Base-by-base conservation (phyloP, 305 asterid species). In the Ilex paraguariensis region DNA sequence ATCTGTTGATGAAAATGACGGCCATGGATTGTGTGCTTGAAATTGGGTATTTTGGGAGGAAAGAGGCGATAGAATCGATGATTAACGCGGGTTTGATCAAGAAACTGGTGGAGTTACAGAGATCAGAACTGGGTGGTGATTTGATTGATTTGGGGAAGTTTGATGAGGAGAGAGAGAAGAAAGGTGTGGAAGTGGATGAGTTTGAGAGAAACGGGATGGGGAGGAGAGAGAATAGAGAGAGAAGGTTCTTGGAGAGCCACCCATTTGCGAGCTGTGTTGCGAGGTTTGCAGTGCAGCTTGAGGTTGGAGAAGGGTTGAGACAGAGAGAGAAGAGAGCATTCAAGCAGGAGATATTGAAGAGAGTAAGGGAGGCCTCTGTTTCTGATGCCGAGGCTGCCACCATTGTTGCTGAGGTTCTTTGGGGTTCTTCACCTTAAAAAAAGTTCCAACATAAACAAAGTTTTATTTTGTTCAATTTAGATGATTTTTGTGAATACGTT, bases 221-320 rank as follows among this genome's bases (percentile, higher is more conserved):
- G 6, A 36, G 9, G 6, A 8, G 42, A 4, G 42, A 8, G 42
- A 21, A 21, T 21, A 36, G 42, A 36, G 42, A 36, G 9, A 36
- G 42, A 61, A 56, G n/a, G 61, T 56, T 21, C 10, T 5, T 63
- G 13, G 69, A 61, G 67, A 54, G 59, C 0, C 68, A 57, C 54
- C 70, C 72, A 40, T 80, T 85, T 50, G 79, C 62, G 13, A 61
- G 84, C 17, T 85, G 91, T 50, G 89, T 82, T 55, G 84, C 84
- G 46, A 73, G 83, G 50, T 84, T 86, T 21, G 82, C 85, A 8
- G 92, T 86, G 65, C 93, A 84, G 70, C 31, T 84, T 73, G 91
- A 82, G 65, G 81, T 79, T 40, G 96, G 96, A 5, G 95, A 88
- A 61, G 96, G 96, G 51, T 59, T 88, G 72, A 74, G 96, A 72